A percentile compares a stretch with the other conserved stretches of the same genome.
Evolutionary conservation across 164 flowering plant genomes (phyloP).

Genomic region (Piper longum): DNA sequence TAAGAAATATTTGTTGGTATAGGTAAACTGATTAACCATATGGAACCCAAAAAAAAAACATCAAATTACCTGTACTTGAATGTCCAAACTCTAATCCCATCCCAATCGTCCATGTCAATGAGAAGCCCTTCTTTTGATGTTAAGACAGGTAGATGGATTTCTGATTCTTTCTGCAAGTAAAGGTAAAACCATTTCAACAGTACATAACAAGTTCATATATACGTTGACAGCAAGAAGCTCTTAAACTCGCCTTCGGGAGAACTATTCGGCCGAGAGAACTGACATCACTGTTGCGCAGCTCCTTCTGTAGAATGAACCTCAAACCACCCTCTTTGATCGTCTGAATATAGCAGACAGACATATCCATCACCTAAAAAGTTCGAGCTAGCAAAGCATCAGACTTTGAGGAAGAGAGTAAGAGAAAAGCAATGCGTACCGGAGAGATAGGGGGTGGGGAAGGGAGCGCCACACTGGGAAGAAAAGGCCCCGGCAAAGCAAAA

Average conservation of each 20-base stretch:
- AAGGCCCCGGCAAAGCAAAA: neutral
- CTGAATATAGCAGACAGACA: neutral
- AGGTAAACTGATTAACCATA: too few species aligned
- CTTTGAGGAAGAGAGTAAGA: too few species aligned
- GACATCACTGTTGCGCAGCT: constrained; percentile 20
- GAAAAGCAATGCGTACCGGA: neutral
- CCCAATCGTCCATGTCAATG: constrained; percentile 68
- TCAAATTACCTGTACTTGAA: constrained; percentile 62
- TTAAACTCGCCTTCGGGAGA: constrained; percentile 35
- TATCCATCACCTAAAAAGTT: too few species aligned
- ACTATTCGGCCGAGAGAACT: constrained; percentile 20
- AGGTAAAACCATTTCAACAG: neutral
- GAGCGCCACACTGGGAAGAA: neutral
- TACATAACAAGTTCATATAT: too few species aligned
- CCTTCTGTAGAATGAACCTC: constrained; percentile 20
- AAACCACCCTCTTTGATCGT: constrained; percentile 4
- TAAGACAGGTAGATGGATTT: constrained; percentile 56
- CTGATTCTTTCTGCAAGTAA: constrained; percentile 55
- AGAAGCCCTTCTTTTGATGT: constrained; percentile 57
- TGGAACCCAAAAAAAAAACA: too few species aligned
- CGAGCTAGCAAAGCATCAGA: neutral
- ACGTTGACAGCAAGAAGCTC: neutral
- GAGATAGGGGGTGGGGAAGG: neutral
- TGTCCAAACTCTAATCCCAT: constrained; percentile 59
- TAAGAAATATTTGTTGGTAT: too few species aligned